These are phyloP conservation scores for Casuarina equisetifolia DNA, from an alignment of 306 rosid genomes.

Conservation along the genomic window DNA sequence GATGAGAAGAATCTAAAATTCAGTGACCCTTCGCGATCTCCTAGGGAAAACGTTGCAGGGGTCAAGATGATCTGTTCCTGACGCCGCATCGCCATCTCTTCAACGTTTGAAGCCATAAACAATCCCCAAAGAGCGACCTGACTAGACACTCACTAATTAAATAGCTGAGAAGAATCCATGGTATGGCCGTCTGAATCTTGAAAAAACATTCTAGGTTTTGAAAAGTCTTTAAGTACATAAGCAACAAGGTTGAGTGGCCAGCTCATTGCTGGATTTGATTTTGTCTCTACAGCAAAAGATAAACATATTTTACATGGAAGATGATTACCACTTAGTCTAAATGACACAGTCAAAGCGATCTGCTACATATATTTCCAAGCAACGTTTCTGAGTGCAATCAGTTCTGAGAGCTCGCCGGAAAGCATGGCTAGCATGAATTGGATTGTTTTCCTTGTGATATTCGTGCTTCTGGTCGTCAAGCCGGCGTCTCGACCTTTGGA, in stretches of 20 bases:
- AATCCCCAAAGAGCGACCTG: neutral
- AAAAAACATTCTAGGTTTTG: slow-evolving; percentile 20
- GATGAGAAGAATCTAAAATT: too few relatives aligned
- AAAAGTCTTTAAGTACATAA: slow-evolving; percentile 12
- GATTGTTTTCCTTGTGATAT: slow-evolving; percentile 4
- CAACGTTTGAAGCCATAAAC: neutral
- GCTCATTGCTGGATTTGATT: too few relatives aligned
- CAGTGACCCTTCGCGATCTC: neutral
- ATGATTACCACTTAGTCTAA: too few relatives aligned
- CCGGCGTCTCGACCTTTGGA: slow-evolving; percentile 32
- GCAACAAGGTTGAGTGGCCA: neutral
- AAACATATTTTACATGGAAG: too few relatives aligned
- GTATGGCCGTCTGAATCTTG: neutral
- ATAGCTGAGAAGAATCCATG: neutral
- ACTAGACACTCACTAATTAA: neutral
- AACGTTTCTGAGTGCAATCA: slow-evolving; percentile 7
- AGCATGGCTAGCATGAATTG: slow-evolving; percentile 34
- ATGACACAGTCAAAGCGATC: too few relatives aligned
- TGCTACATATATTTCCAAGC: too few relatives aligned
- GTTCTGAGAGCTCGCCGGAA: neutral
- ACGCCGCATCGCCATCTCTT: neutral
- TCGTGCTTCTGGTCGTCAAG: slow-evolving; percentile 16
- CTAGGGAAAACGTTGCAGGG: too few relatives aligned
- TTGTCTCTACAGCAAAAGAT: too few relatives aligned
- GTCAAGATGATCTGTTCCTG: too few relatives aligned